These are phyloP conservation scores for Neoarthrinium moseri DNA, from an alignment of 2,329 filamentous ascomycete species.

Conservation along the genomic window DNA sequence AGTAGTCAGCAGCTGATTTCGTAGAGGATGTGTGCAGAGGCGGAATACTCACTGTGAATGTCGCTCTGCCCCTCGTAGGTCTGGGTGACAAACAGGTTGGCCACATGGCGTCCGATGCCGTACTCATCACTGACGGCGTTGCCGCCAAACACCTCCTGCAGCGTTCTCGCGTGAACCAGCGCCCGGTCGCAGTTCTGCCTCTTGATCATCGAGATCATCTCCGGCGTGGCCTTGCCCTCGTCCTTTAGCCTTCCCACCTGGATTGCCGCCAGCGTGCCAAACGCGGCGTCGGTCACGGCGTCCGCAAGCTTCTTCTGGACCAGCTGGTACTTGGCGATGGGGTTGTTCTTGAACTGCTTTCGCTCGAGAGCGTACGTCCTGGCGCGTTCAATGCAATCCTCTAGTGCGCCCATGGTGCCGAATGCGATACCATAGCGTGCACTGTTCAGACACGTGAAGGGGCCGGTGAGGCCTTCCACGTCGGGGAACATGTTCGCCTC, in stretches of 20 bases:
- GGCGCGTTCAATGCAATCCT: slow-evolving; percentile 82
- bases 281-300: slow-evolving; percentile 85
- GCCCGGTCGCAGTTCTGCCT: slow-evolving; percentile 95
- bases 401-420: slow-evolving; percentile 89
- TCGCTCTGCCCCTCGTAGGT: slow-evolving; percentile 98
- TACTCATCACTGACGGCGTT: slow-evolving; percentile 99
- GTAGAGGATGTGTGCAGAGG: no score
- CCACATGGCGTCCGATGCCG: slow-evolving; percentile 88
- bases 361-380: slow-evolving; percentile 87
- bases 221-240: slow-evolving; percentile 79
- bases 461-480: slow-evolving; percentile 81
- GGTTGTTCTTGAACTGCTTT: slow-evolving; percentile 95
- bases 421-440: slow-evolving; percentile 92
- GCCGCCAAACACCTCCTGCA: slow-evolving; percentile 96
- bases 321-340: slow-evolving; percentile 92
- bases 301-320: slow-evolving; percentile 98
- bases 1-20: neutral
- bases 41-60: slow-evolving; percentile 75
- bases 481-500: slow-evolving; percentile 92
- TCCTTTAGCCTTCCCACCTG: slow-evolving; percentile 95
- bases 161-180: slow-evolving; percentile 70
- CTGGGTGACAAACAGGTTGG: slow-evolving; percentile 95
- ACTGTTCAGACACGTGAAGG: slow-evolving; percentile 92
- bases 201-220: slow-evolving; percentile 98
- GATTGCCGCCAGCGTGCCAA: slow-evolving; percentile 82